Evolutionary conservation across 257 asterid genomes (phyloP), one percentile per base, ranked within the genome.

Genomic region (Solanum medicagineum): DNA sequence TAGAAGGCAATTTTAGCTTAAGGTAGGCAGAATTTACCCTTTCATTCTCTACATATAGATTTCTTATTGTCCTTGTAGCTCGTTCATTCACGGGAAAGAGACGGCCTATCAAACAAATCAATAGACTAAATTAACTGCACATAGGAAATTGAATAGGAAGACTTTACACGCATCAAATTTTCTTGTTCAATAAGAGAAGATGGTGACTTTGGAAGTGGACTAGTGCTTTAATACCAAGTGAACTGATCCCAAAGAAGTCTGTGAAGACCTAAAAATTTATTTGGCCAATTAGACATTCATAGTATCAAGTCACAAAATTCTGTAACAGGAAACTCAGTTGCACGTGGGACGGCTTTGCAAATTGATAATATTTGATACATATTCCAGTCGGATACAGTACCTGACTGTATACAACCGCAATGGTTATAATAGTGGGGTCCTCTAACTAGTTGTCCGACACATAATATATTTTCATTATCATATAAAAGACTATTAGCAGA

Each of bases 21-120:
- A n/a, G 65, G n/a, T 51, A 26, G 17, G 20, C 65, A 51, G 63
- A 51, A 26, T 51, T 51, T 91, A 96, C 99, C 97, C 99, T 92
- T 95, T 96, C 99, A 87, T 95, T 96, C 88, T 95, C 98, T 40
- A 92, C 89, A 84, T 94, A 95, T 85, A 96, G 91, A 87, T 95
- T 95, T 89, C 92, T 91, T 89, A 95, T 93, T 75, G 98, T 95
- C 92, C 98, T 94, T 79, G 95, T 86, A 32, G 99, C 98, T 54
- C 99, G 98, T 90, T 95, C 99, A 89, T 95, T 95, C 92, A 94
- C 1, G 24, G 99, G 98, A 85, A 91, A 92, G 70, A 96, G 95
- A 88, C 91, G 90, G 79, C 98, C 99, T 96, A 87, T 89, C 86
- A 85, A 56, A 81, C 63, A 77, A 86, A 91, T 22, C 11, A 81